Conservation (phyloP, 2,329 filamentous ascomycete genomes). For the Claviceps monticola region DNA sequence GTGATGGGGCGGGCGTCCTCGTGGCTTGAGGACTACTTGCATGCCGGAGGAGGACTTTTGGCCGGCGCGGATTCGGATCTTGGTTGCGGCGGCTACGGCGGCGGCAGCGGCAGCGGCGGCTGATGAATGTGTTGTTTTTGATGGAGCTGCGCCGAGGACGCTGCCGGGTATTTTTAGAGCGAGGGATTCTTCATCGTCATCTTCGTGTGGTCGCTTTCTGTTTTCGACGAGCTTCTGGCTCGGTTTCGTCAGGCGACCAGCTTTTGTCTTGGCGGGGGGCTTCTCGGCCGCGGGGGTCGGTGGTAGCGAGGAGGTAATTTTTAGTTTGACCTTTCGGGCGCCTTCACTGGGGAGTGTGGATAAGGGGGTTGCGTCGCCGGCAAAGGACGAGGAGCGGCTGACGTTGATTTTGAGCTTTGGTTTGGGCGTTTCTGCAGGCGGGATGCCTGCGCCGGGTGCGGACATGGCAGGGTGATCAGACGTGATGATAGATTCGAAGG, state of each 20-base stretch:
- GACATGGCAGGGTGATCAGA: not conserved
- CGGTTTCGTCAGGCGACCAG: slow-evolving; percentile 44
- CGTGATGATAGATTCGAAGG: too few relatives aligned
- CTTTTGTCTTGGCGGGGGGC: slow-evolving; percentile 36
- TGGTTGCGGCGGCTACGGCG: slow-evolving; percentile 24
- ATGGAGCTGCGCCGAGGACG: not conserved
- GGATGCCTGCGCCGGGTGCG: slow-evolving; percentile 7
- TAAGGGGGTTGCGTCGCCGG: slow-evolving; percentile 14
- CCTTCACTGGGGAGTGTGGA: slow-evolving; percentile 18
- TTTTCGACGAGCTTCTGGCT: slow-evolving; percentile 41
- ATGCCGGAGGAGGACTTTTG: slow-evolving; percentile 19
- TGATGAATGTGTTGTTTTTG: not conserved
- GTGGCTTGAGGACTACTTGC: slow-evolving; percentile 40
- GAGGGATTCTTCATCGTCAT: slow-evolving; percentile 33
- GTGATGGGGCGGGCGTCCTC: slow-evolving; percentile 54
- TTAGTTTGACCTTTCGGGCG: slow-evolving; percentile 27
- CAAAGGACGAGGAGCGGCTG: slow-evolving; percentile 22
- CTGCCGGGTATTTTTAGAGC: slow-evolving; percentile 8
- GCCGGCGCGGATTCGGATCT: slow-evolving; percentile 37
- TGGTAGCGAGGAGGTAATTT: slow-evolving; percentile 25
- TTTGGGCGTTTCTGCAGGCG: slow-evolving; percentile 18
- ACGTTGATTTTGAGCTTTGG: slow-evolving; percentile 27
- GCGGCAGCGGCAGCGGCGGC: not conserved
- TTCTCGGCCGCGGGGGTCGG: slow-evolving; percentile 19
- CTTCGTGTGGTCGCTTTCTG: slow-evolving; percentile 47